Percentiles rank a stretch among this genome's conserved stretches.
phyloP scores from a whole-genome alignment of 163 green algal species.

The Prototheca stagnorum region DNA sequence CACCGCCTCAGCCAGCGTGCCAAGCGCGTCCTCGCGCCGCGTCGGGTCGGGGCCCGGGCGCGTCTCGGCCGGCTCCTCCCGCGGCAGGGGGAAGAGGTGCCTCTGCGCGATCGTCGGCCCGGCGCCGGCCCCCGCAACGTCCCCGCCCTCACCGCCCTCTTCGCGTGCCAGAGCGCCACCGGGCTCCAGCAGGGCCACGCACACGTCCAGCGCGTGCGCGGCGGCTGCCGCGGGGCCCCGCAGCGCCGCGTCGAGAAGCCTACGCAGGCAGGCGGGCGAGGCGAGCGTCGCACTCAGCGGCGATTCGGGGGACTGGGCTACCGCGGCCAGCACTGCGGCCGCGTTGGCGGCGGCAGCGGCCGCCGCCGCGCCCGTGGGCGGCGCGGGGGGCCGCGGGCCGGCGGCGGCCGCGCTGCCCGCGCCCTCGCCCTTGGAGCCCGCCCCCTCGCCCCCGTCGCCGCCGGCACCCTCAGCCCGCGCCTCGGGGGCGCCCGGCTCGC shows the following conservation, averaged over 20 bases:
- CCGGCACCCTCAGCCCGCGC: too few species aligned
- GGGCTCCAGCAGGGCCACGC: slow-evolving; percentile 63
- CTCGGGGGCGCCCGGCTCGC: too few species aligned
- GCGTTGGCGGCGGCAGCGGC: slow-evolving; percentile 45
- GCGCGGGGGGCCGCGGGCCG: too few species aligned
- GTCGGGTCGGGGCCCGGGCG: slow-evolving; percentile 7
- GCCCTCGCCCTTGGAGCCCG: too few species aligned
- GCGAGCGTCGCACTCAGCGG: slow-evolving; percentile 38
- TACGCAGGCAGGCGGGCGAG: slow-evolving; percentile 12
- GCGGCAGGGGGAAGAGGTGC: slow-evolving; percentile 5
- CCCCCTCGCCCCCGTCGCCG: too few species aligned
- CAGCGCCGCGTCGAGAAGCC: slow-evolving; percentile 24
- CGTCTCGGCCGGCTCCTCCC: slow-evolving; percentile 1
- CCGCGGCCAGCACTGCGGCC: slow-evolving; percentile 75
- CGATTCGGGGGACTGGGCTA: slow-evolving; percentile 63
- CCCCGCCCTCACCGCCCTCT: background rate
- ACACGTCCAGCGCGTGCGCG: slow-evolving; percentile 53
- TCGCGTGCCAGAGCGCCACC: too few species aligned
- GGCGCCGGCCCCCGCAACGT: background rate
- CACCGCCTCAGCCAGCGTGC: slow-evolving; percentile 4
- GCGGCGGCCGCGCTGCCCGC: too few species aligned
- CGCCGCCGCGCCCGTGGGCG: slow-evolving; percentile 18
- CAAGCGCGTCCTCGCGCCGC: slow-evolving; percentile 7
- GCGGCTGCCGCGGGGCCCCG: background rate
- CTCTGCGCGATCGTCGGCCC: background rate